phyloP scores from a whole-genome alignment of 2,329 filamentous ascomycete species.

The Sordariomycetes sp. region DNA sequence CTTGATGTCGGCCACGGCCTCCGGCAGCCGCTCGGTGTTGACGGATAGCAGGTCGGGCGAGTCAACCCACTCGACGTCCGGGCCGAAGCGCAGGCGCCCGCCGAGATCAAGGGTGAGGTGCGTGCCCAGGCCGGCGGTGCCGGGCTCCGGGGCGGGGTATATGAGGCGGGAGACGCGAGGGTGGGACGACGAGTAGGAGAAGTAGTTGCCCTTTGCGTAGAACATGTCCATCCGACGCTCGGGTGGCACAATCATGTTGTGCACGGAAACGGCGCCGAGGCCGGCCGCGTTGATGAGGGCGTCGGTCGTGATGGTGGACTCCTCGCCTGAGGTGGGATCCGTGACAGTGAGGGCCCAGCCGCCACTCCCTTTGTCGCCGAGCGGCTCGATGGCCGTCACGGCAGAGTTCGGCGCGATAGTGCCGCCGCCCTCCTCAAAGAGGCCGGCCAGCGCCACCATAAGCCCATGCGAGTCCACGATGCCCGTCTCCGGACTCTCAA shows the following conservation, averaged over 20 bases:
- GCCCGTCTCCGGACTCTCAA: conserved; percentile 80
- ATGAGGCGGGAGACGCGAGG: conserved; percentile 64
- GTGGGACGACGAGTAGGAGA: conserved; percentile 59
- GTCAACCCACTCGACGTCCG: conserved; percentile 89
- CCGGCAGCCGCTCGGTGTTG: conserved; percentile 48
- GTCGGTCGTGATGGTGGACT: conserved; percentile 56
- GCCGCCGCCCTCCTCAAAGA: conserved; percentile 68
- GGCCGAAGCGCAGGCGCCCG: conserved; percentile 80
- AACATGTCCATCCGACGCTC: conserved; percentile 48
- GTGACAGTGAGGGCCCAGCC: conserved; percentile 61
- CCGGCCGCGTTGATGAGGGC: conserved; percentile 81
- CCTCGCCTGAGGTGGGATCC: conserved; percentile 33
- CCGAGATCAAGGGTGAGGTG: conserved; percentile 86
- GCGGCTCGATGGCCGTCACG: conserved; percentile 49
- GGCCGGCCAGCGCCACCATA: conserved; percentile 70
- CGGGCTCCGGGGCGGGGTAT: conserved; percentile 78
- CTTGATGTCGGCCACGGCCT: conserved; percentile 65
- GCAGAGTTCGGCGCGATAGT: conserved; percentile 58
- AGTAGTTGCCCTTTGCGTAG: conserved; percentile 95
- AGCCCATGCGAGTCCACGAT: conserved; percentile 81
- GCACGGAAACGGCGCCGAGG: conserved; percentile 62
- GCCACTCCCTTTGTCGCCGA: conserved; percentile 30
- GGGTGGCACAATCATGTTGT: conserved; percentile 68
- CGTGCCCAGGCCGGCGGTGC: conserved; percentile 76
- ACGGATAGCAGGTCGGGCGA: conserved; percentile 59